A percentile compares a stretch with the other conserved stretches of the same genome.
Conservation (phyloP, 164 flowering plant species). For the Tetracentron sinense region DNA sequence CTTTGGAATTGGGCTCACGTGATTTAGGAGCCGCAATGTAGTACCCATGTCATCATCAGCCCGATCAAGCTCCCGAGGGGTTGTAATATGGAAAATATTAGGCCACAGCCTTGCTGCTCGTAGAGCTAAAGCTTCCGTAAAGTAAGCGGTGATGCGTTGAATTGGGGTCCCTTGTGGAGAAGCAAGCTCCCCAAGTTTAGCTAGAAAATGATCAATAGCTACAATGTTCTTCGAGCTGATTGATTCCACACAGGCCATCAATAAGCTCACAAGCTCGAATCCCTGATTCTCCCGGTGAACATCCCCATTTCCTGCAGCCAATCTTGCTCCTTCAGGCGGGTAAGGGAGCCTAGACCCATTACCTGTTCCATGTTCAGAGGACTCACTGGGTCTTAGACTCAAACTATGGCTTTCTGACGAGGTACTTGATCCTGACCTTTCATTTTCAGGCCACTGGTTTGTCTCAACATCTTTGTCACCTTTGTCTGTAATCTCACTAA, state of each 20-base stretch:
- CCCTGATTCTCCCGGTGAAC: slow-evolving; percentile 34
- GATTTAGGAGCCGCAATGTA: slow-evolving; percentile 72
- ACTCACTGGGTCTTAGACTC: slow-evolving; percentile 33
- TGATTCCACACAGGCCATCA: slow-evolving; percentile 72
- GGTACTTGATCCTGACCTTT: slow-evolving; percentile 55
- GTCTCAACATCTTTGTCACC: slow-evolving; percentile 55
- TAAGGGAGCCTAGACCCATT: slow-evolving; percentile 52
- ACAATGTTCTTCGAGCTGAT: slow-evolving; percentile 56
- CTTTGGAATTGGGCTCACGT: slow-evolving; percentile 77
- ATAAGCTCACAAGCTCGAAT: slow-evolving; percentile 70
- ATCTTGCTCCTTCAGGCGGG: slow-evolving; percentile 29
- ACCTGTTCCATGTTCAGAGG: slow-evolving; percentile 44
- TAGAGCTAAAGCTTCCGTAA: slow-evolving; percentile 78
- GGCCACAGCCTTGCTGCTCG: slow-evolving; percentile 81
- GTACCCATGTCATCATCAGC: slow-evolving; percentile 50
- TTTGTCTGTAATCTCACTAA: slow-evolving; percentile 48
- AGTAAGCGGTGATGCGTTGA: slow-evolving; percentile 69
- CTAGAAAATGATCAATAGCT: slow-evolving; percentile 48
- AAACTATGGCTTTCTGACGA: slow-evolving; percentile 66
- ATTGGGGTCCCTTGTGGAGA: slow-evolving; percentile 70
- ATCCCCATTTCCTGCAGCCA: slow-evolving; percentile 16
- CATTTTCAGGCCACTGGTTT: slow-evolving; percentile 34
- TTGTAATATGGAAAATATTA: slow-evolving; percentile 53
- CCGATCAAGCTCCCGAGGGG: slow-evolving; percentile 62
- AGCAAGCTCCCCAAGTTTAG: slow-evolving; percentile 74